Conservation (phyloP, 2,329 filamentous ascomycete species). For the Trichoderma cornu-damae region DNA sequence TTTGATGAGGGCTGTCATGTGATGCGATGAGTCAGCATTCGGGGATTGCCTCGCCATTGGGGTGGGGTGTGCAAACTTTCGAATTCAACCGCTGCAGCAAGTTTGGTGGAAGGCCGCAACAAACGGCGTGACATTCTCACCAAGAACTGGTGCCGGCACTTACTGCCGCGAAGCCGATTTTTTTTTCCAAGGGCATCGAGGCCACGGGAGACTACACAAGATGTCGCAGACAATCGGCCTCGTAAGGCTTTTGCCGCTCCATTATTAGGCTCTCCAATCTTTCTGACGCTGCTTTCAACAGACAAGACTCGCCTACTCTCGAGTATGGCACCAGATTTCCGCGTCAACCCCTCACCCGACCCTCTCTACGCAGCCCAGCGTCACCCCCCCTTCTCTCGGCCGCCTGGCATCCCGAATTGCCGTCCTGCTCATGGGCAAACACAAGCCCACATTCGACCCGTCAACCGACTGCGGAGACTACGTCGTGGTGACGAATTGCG, state of each 20-base stretch:
- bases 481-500: constrained; percentile 88
- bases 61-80: constrained; percentile 17
- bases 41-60: neutral
- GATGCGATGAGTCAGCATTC: constrained; percentile 14
- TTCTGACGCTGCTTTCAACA: constrained; percentile 36
- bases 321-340: constrained; percentile 85
- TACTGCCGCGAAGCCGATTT: neutral
- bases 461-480: constrained; percentile 99
- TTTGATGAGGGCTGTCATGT: neutral
- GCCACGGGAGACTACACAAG: neutral
- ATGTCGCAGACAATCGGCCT: constrained; percentile 19
- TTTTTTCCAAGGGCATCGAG: neutral
- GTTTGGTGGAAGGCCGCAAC: constrained; percentile 3
- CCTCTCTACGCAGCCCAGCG: constrained; percentile 52
- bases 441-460: constrained; percentile 97
- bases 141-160: neutral
- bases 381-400: constrained; percentile 74
- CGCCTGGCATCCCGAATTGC: constrained; percentile 86
- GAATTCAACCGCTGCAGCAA: neutral
- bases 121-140: neutral
- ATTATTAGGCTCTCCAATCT: neutral
- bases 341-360: constrained; percentile 61
- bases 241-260: constrained; percentile 2
- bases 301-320: constrained; percentile 94
- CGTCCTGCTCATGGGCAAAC: constrained; percentile 89